Conservation (phyloP, 441 rosid genomes). For the Adansonia grandidieri region DNA sequence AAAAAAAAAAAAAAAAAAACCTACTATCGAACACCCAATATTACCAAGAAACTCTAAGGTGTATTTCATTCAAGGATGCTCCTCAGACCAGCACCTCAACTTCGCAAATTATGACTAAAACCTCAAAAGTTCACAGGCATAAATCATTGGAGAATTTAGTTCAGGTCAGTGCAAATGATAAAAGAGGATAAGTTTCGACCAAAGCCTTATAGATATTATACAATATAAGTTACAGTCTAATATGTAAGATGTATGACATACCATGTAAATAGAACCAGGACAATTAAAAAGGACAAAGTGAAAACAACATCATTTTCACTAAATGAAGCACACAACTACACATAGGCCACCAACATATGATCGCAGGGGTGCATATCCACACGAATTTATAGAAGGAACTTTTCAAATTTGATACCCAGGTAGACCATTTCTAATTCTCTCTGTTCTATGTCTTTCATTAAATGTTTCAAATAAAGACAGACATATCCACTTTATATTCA, state of each 20-base stretch:
- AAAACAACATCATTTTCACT: not conserved
- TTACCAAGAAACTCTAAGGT: not conserved
- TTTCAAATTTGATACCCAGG: not conserved
- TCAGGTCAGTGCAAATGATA: not conserved
- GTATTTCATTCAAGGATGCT: constrained; percentile 3
- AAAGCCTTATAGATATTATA: not conserved
- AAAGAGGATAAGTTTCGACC: not conserved
- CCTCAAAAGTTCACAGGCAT: constrained; percentile 15
- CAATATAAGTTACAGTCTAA: not conserved
- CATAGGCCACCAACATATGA: not conserved
- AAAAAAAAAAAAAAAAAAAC: not conserved
- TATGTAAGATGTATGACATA: not conserved
- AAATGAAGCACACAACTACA: not conserved
- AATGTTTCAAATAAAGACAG: constrained; percentile 5
- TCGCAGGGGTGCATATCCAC: not conserved
- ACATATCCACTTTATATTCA: constrained; percentile 5
- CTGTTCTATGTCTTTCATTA: not conserved
- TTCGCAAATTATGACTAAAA: constrained; percentile 3
- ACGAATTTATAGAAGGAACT: not conserved
- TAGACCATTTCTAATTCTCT: not conserved
- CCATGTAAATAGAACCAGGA: not conserved
- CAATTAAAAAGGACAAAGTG: not conserved
- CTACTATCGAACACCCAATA: not conserved
- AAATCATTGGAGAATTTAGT: not conserved
- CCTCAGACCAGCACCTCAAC: not conserved